Base-by-base conservation (phyloP, 176 grass and related monocot genomes). In the Areca catechu region DNA sequence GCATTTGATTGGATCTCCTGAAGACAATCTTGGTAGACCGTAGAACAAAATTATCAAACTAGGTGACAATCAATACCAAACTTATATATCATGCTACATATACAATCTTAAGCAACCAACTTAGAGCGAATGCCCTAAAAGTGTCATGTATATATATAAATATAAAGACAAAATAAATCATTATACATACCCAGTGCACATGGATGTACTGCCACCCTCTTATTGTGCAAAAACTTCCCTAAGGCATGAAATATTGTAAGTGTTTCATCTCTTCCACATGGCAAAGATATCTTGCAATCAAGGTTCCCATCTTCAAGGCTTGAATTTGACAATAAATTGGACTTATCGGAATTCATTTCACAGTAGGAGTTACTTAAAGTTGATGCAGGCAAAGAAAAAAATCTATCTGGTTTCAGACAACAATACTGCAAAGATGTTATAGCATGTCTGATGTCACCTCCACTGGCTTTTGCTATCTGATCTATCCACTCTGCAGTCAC, bases 191-290 rank as follows among this genome's bases (percentile, higher is more conserved):
- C 74, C 0, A 37, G 24, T 70, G 68, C 59, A 48, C 28, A 48
- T 60, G 72, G 65, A 67, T 48, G 51, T 71, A 66, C 7, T 37
- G 57, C 58, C 61, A 88, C 77, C 71, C 92, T 91, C 63, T 97
- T 97, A 71, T 97, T 97, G 83, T 97, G 92, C 60, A 97, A 66
- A 79, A 97, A 88, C 60, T 97, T 97, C 16, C 92, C 92, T 48
- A 97, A 58, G 22, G 92, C 86, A 77, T 97, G 92, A 79, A 97
- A 97, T 62, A 97, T 50, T 55, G 80, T 68, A 67, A 91, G 83
- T 23, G 87, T 88, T 73, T 97, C 92, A 60, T 97, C 86, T 74
- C 80, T 97, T 79, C 92, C 86, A 55, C 70, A 85, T 78, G 63
- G 61, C 62, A 79, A 71, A 55, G 62, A 17, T 57, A 56, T 34